phyloP scores from a whole-genome alignment of 2,329 filamentous ascomycete species.

The Verruconis gallopava region DNA sequence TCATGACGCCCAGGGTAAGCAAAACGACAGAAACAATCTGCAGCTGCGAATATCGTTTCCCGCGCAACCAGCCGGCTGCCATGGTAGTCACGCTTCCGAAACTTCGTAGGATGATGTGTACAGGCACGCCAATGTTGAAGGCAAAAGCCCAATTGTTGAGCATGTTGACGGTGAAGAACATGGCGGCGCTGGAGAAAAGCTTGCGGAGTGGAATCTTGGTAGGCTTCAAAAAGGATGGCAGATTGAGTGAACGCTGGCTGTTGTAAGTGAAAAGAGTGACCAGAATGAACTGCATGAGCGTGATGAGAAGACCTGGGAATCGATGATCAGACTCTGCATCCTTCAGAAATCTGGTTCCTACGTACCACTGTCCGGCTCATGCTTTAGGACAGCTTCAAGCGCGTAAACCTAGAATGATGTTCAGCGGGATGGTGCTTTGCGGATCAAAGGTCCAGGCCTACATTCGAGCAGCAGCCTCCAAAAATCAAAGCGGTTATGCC shows the following conservation, averaged over 20 bases:
- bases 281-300: slow-evolving; percentile 37
- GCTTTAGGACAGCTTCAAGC: slow-evolving; percentile 88
- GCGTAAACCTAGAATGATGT: slow-evolving; percentile 62
- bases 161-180: slow-evolving; percentile 90
- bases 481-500: slow-evolving; percentile 77
- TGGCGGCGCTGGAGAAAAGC: slow-evolving; percentile 77
- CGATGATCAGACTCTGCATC: background rate
- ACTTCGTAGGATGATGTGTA: slow-evolving; percentile 92
- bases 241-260: slow-evolving; percentile 36
- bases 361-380: slow-evolving; percentile 71
- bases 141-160: slow-evolving; percentile 97
- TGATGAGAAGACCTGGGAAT: slow-evolving; percentile 48
- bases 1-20: slow-evolving; percentile 73
- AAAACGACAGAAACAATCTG: slow-evolving; percentile 74
- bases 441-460: slow-evolving; percentile 31
- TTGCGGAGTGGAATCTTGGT: slow-evolving; percentile 72
- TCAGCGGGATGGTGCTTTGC: slow-evolving; percentile 11
- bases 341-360: slow-evolving; percentile 1
- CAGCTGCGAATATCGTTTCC: slow-evolving; percentile 67
- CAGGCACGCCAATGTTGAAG: slow-evolving; percentile 88
- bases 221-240: slow-evolving; percentile 58
- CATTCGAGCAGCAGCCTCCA: slow-evolving; percentile 89
- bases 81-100: slow-evolving; percentile 95
- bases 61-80: slow-evolving; percentile 73
- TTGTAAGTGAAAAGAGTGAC: slow-evolving; percentile 49